Base-by-base conservation (phyloP, 164 flowering plant species). In the Tetrastigma voinierianum region DNA sequence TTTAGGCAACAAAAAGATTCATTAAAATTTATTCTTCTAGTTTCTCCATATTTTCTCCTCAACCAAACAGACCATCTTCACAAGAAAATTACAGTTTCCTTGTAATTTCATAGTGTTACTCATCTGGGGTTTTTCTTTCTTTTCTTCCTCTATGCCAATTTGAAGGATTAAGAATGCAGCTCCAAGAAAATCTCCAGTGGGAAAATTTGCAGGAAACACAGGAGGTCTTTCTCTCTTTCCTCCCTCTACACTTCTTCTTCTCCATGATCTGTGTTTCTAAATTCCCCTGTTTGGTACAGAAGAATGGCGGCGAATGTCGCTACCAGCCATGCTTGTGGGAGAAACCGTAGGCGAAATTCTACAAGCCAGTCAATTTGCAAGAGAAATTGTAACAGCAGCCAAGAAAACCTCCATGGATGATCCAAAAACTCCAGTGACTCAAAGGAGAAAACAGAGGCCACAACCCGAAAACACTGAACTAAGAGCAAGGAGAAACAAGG, bases 321-420 rank as follows among this genome's bases (percentile, higher is more conserved):
- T 96, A 64, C 97, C 96, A 2, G 97, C 98, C 59, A 95, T 95
- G 99, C 77, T 95, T 0, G 82, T 95, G 0, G 91, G 86, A 52
- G 99, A 92, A 76, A 95, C 99, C 46, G 78, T 95, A 0, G 84
- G 82, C 4, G 98, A 95, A 71, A 92, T 95, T 51, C 74, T 89
- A 16, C 90, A 85, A 74, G 95, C 99, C 24, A 90, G 87, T 65
- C 80, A 80, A 69, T 84, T 90, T 71, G 92, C 97, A 7, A 84
- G 77, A 74, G 87, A 85, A 62, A 75, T 89, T 23, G 89, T 82
- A 1, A 72, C 76, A 46, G 83, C 90, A 21, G 58, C 77, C 62
- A 80, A 69, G 62, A 81, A 71, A 70, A 46, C 64, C 9, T 12
- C 59, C 25, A 11, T 49, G 10, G 86, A 81, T 10, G 93, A 83